Evolutionary conservation across 768 basidiomycete genomes (phyloP), one percentile per base, ranked within the genome.

Genomic region (Peribolospora kevripleyi): DNA sequence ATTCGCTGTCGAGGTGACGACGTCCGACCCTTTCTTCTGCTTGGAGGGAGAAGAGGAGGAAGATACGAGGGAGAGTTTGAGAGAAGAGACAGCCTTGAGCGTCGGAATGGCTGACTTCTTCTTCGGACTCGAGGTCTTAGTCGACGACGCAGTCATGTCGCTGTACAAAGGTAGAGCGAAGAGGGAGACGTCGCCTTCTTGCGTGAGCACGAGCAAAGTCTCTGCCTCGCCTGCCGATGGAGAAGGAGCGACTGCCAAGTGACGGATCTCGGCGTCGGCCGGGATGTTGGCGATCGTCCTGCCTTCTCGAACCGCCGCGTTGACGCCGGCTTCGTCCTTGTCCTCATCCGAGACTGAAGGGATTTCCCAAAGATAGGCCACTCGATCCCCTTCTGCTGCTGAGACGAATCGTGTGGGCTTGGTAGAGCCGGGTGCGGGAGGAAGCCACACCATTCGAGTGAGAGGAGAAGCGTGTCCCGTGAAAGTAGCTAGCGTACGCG

Each of bases 261-360:
- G 2, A 48, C 57, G 60, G 39, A 61, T 58, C 51, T 58, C 59
- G n/a, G 58, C 58, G 53, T 61, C 60, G 10, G 58, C 37, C 9
- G 58, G 40, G 7, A 58, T 50, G 55, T 36, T 57, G 13, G 60
- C 59, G 52, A 61, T 48, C 56, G 59, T 57, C 4, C 53, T 36
- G 53, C 57, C 56, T 25, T 25, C 11, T 54, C 42, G 8, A 11
- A 38, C 11, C 25, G 52, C 13, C 7, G 50, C 46, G 5, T 48
- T 53, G 42, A 52, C 11, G 42, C n/a, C 48, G 48, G 43, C 46
- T 50, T 52, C 55, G 14, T 11, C 14, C 55, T 42, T 52, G 51
- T 40, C 57, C 36, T 11, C 14, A 10, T 11, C 5, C 10, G 52
- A 48, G 3, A 48, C 2, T 3, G 51, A 48, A 36, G 5, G 53